A percentile compares a stretch with the other conserved stretches of the same genome.
These are phyloP conservation scores for Madurella mycetomatis DNA, from an alignment of 2,329 filamentous ascomycete species.

Conservation along the genomic window DNA sequence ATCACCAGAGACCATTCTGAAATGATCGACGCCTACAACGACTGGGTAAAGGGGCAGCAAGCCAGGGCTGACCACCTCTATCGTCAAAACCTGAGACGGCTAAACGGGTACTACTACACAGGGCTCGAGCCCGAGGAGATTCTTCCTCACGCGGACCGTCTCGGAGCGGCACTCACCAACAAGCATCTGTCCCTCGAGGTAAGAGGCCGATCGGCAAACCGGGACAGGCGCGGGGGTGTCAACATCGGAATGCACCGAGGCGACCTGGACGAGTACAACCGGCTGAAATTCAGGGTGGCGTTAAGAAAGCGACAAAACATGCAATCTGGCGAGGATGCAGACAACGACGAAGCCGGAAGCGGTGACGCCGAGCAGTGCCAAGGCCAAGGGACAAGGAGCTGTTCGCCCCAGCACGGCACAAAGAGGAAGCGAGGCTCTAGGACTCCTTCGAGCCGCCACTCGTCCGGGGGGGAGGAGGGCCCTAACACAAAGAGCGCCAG, in stretches of 20 bases:
- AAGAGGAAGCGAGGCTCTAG: no score
- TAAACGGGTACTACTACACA: constrained; percentile 9
- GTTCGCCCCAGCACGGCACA: no score
- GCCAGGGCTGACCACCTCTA: background rate
- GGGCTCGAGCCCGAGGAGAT: constrained; percentile 1
- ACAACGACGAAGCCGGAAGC: background rate
- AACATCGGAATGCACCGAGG: constrained; percentile 30
- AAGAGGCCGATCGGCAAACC: constrained; percentile 9
- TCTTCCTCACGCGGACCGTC: constrained; percentile 13
- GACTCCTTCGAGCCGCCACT: no score
- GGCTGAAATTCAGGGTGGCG: constrained; percentile 6
- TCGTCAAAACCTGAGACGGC: constrained; percentile 1
- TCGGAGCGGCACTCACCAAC: constrained; percentile 25
- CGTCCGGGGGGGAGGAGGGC: no score
- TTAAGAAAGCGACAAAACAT: background rate
- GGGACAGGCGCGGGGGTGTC: constrained; percentile 16
- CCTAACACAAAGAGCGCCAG: no score
- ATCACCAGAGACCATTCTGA: constrained; percentile 37
- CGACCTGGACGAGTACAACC: constrained; percentile 24
- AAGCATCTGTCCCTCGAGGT: constrained; percentile 21
- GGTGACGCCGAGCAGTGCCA: background rate
- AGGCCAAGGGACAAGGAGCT: background rate
- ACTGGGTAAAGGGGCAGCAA: constrained; percentile 32
- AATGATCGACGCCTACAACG: constrained; percentile 29
- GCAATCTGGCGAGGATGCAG: background rate